Conservation (phyloP, 2,329 filamentous ascomycete genomes). For the Anthostomella pinea region DNA sequence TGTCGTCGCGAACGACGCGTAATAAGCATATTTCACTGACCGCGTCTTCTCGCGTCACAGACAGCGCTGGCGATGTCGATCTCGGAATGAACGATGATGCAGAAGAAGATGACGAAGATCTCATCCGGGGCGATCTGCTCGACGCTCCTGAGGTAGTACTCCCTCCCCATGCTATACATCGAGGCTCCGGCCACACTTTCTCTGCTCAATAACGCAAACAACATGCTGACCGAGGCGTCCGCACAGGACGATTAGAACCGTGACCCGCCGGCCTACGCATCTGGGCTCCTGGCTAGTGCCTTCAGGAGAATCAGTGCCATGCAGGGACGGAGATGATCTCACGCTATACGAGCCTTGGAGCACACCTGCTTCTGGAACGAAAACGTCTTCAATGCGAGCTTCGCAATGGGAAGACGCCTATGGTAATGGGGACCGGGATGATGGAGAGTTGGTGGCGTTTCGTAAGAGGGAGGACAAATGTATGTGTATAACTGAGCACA, state of each 20-base stretch:
- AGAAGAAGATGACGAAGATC: constrained; percentile 17
- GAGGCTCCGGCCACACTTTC: too few species aligned
- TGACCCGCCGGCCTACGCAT: constrained; percentile 17
- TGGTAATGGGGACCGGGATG: too few species aligned
- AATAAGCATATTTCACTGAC: constrained; percentile 6
- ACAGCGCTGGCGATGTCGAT: constrained; percentile 18
- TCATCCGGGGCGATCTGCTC: constrained; percentile 7
- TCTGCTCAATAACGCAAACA: too few species aligned
- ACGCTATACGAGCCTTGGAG: too few species aligned
- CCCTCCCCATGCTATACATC: too few species aligned
- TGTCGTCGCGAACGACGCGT: too few species aligned
- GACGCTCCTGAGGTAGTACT: constrained; percentile 23
- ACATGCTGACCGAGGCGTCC: constrained; percentile 29
- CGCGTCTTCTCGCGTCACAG: constrained; percentile 3
- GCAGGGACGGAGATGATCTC: too few species aligned
- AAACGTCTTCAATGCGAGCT: too few species aligned
- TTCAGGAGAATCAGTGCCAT: constrained; percentile 25
- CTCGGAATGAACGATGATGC: constrained; percentile 20
- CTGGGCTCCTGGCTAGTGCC: constrained; percentile 23
- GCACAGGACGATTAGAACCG: constrained; percentile 31
- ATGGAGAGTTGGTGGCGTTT: too few species aligned
- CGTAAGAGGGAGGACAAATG: too few species aligned
- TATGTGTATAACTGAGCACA: too few species aligned
- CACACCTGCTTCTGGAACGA: neutral
- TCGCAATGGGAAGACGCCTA: too few species aligned